These are phyloP conservation scores for Suhomyces pyralidae DNA, from an alignment of 805 yeast genomes.

Conservation along the genomic window DNA sequence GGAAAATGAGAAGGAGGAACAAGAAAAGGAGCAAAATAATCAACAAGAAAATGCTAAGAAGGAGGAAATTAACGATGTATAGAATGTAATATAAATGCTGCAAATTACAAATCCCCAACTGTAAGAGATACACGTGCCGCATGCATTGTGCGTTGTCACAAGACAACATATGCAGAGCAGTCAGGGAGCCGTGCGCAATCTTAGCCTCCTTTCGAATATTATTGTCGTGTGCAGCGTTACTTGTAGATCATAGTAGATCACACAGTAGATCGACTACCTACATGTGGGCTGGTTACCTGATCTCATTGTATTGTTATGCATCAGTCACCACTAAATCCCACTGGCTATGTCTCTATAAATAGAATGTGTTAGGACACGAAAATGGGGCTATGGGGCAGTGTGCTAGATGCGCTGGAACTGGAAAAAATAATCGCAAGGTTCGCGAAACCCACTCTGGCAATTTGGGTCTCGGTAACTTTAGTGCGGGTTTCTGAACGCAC, in stretches of 20 bases:
- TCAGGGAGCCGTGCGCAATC: neutral
- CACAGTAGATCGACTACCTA: neutral
- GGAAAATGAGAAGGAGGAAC: neutral
- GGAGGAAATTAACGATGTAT: neutral
- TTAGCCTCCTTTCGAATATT: neutral
- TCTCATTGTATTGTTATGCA: too few relatives aligned
- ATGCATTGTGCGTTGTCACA: neutral
- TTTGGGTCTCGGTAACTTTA: neutral
- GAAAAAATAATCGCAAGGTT: neutral
- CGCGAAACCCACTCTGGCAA: neutral
- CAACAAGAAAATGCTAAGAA: too few relatives aligned
- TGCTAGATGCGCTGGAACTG: neutral
- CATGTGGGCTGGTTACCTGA: too few relatives aligned
- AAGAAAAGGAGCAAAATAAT: too few relatives aligned
- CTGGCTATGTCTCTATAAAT: neutral
- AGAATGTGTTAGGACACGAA: neutral
- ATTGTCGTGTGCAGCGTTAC: neutral
- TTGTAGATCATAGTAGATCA: neutral
- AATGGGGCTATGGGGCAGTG: neutral
- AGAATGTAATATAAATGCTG: neutral
- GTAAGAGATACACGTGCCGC: neutral
- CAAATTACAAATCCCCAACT: neutral
- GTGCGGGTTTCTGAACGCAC: constrained; percentile 1
- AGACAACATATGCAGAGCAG: neutral
- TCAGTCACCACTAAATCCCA: too few relatives aligned